Percentiles rank a stretch among this genome's conserved stretches.
Evolutionary conservation across 2,329 filamentous ascomycete species (phyloP).

Genomic region (Zasmidium cellare): DNA sequence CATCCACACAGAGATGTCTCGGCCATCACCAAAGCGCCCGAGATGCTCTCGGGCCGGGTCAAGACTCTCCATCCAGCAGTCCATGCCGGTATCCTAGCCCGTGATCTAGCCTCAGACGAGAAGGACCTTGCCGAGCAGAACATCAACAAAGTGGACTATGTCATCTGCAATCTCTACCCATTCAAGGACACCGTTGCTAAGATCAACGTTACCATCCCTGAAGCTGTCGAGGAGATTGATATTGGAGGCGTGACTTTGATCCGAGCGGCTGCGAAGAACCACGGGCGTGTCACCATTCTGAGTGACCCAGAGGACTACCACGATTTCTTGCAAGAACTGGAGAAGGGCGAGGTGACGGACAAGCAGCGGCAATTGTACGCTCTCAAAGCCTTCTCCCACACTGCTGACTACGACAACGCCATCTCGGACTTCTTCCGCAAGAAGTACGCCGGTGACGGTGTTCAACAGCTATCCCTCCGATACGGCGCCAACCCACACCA

Average conservation of each 20-base stretch:
- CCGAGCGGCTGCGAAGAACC: constrained; percentile 96
- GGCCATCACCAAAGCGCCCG: constrained; percentile 88
- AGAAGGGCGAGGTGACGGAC: constrained; percentile 81
- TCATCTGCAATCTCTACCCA: constrained; percentile 96
- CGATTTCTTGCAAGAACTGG: constrained; percentile 87
- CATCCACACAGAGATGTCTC: constrained; percentile 78
- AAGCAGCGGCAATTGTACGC: constrained; percentile 84
- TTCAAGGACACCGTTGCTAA: constrained; percentile 99
- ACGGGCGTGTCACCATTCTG: constrained; percentile 90
- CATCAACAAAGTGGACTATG: constrained; percentile 92
- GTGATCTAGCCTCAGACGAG: constrained; percentile 91
- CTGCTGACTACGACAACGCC: constrained; percentile 90
- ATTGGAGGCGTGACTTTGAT: constrained; percentile 97
- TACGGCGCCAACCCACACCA: constrained; percentile 98
- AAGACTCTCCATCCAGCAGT: constrained; percentile 93
- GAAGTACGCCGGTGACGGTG: constrained; percentile 84
- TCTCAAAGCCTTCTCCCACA: constrained; percentile 97
- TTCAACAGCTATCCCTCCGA: constrained; percentile 80
- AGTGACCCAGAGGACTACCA: constrained; percentile 93
- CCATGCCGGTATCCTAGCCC: constrained; percentile 80
- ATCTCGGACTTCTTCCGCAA: constrained; percentile 98
- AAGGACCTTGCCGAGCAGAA: constrained; percentile 94
- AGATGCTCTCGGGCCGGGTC: constrained; percentile 89
- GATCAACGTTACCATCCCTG: constrained; percentile 92
- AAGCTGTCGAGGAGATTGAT: constrained; percentile 98